Evolutionary conservation across 2,329 filamentous ascomycete species (phyloP).

Genomic region (Nigrospora sphaerica): DNA sequence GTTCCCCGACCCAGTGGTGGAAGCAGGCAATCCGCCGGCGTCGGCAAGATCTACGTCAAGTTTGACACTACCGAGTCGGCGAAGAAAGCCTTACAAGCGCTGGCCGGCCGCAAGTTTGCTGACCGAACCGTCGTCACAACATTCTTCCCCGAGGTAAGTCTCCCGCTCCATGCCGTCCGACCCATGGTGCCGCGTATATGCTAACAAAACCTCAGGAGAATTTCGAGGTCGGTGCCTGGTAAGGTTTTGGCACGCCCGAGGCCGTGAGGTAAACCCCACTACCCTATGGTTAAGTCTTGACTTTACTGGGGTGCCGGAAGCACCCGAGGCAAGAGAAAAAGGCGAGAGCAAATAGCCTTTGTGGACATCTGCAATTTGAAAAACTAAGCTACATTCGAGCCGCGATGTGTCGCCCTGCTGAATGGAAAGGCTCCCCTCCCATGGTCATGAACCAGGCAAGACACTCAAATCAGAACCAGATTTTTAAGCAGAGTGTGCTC

Average conservation of each 20-base stretch:
- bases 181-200: background rate
- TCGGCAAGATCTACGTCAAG: constrained; percentile 97
- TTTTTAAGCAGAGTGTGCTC: too few species aligned
- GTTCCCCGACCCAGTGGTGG: constrained; percentile 81
- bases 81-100: constrained; percentile 75
- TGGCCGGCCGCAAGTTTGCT: constrained; percentile 92
- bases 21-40: constrained; percentile 75
- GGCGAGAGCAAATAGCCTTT: background rate
- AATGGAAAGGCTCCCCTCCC: too few species aligned
- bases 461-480: too few species aligned
- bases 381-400: too few species aligned
- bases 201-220: constrained; percentile 62
- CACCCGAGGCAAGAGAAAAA: background rate
- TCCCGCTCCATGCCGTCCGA: background rate
- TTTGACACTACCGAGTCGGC: constrained; percentile 74
- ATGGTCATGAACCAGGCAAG: too few species aligned
- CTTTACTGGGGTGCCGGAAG: background rate
- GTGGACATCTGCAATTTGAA: too few species aligned
- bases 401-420: too few species aligned
- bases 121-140: constrained; percentile 95
- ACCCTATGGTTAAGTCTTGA: too few species aligned
- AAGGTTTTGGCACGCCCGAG: constrained; percentile 17
- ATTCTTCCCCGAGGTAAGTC: constrained; percentile 81
- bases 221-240: constrained; percentile 89
- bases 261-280: too few species aligned